Base-by-base conservation (phyloP, 1,284 basidiomycete species). In the Ustilago crameri region DNA sequence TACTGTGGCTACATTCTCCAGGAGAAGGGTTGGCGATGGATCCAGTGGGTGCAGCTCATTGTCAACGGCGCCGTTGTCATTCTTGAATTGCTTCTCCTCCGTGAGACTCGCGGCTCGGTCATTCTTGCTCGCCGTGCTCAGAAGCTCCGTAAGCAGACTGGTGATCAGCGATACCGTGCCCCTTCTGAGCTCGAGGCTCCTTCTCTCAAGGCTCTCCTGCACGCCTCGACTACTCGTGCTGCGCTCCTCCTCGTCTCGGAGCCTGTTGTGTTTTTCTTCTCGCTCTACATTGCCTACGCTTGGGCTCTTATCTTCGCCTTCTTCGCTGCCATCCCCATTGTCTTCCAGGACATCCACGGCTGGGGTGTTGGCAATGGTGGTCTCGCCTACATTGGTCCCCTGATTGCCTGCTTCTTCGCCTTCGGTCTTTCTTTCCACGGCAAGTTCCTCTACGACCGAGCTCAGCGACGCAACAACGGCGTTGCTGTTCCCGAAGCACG, bases 81-180 rank as follows among this genome's bases (percentile, higher is more conserved):
- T 35, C 66, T 75, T 48, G 81, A 83, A 37, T 40, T 81, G 41
- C 26, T 82, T 59, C 70, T 84, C 38, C 77, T 84, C 42, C 74
- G 77, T 44, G 83, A 84, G 60, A 83, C 82, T 2, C 77, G 83
- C 30, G 82, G 83, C 37, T 79, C 82, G 18, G 81, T 76, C 58
- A 75, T 84, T 32, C 73, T 84, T 23, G 63, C 70, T 15, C 49
- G 57, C 5, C 73, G 80, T 10, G 83, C 83, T 18, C 74, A 78
- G 59, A 75, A 75, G 51, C 66, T 84, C 18, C 59, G 81, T 26
- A 80, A 82, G 48, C 70, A 82, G 64, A 83, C 81, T 3, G 81
- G 80, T 9, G 76, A 78, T 45, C 71, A 79, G 49, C 67, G 79
- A 53, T 83, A 78, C 74, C 74, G 82, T 7, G 70, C 82, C 2